Evolutionary conservation across 176 grass and related monocot genomes (phyloP).

Genomic region (Olyra latifolia): DNA sequence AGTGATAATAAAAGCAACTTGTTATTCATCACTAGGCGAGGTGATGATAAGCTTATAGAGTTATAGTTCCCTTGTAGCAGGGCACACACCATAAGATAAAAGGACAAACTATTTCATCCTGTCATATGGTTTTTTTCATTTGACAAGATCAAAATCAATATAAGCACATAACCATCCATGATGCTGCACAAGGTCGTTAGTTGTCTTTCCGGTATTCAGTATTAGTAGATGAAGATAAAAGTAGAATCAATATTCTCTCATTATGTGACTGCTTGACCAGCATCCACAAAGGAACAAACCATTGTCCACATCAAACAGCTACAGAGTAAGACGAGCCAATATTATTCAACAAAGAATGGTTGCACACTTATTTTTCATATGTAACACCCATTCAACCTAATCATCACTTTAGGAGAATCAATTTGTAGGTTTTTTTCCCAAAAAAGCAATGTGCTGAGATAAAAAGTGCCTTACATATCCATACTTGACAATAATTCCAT

Average conservation of each 20-base stretch:
- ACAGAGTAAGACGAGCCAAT: background rate
- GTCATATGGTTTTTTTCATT: background rate
- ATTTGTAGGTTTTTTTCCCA: background rate
- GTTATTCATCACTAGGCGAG: background rate
- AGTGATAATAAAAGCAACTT: background rate
- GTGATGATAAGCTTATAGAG: conserved; percentile 13
- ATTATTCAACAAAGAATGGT: background rate
- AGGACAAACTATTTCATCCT: background rate
- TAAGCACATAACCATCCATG: background rate
- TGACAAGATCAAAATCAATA: background rate
- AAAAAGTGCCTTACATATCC: background rate
- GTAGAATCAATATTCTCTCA: background rate
- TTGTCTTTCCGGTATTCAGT: background rate
- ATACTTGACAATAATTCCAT: background rate
- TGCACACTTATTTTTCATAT: background rate
- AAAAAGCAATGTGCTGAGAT: background rate
- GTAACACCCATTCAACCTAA: background rate
- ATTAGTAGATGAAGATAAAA: background rate
- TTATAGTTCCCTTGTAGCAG: conserved; percentile 8
- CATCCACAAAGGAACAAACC: background rate
- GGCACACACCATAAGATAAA: background rate
- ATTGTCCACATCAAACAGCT: background rate
- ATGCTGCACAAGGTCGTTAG: background rate
- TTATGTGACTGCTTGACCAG: background rate
- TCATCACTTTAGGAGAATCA: background rate